These are phyloP conservation scores for Pigoraptor vietnamica DNA, from an alignment of 78 protist species.

Conservation along the genomic window DNA sequence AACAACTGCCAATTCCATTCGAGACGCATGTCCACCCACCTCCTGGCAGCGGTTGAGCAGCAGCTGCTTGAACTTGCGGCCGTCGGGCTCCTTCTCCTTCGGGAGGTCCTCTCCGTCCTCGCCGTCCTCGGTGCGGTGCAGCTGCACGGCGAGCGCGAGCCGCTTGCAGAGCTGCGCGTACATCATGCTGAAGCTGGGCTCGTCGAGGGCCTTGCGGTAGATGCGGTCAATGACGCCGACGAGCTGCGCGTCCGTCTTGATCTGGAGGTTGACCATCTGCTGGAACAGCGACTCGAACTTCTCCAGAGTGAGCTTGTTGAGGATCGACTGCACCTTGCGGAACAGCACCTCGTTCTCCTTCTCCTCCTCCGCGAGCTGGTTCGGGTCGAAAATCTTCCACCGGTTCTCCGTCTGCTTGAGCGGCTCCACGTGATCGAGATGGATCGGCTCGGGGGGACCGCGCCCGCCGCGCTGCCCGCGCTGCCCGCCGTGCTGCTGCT, in stretches of 20 bases:
- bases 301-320: conserved; percentile 4
- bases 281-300: neutral
- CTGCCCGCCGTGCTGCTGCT: conserved; percentile 4
- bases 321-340: neutral
- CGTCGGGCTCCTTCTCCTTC: conserved; percentile 11
- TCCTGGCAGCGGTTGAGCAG: conserved; percentile 38
- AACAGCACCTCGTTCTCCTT: neutral
- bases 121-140: neutral
- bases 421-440: neutral
- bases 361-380: neutral
- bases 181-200: conserved; percentile 25
- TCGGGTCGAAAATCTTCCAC: neutral
- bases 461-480: neutral
- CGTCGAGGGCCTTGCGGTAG: conserved; percentile 32
- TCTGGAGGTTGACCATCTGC: neutral
- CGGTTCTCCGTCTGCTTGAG: neutral
- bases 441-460: neutral
- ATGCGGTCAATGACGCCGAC: neutral
- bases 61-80: conserved; percentile 2
- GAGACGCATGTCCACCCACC: neutral
- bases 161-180: neutral
- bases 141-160: neutral
- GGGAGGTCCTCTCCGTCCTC: neutral
- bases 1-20: too few species aligned
- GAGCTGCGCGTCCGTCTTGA: neutral